These are phyloP conservation scores for Magnolia changhungtana DNA, from an alignment of 164 flowering plant species.

Conservation along the genomic window DNA sequence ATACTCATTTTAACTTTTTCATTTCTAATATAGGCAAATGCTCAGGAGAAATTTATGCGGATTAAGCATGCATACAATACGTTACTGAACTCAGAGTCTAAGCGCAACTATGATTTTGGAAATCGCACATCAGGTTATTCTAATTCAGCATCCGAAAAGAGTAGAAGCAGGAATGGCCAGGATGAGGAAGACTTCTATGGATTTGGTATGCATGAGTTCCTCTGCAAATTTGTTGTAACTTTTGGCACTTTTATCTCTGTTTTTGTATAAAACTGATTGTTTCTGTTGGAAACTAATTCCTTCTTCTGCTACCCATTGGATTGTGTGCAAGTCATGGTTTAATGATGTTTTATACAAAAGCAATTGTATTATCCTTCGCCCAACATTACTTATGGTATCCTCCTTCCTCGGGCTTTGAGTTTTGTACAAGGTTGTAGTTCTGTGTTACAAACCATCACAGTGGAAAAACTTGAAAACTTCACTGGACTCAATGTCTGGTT, in stretches of 20 bases:
- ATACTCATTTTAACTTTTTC: neutral
- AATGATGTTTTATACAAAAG: neutral
- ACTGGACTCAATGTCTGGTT: no score
- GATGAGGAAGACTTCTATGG: conserved; percentile 90
- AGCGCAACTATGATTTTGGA: conserved; percentile 45
- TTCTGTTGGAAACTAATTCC: neutral
- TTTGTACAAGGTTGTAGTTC: no score
- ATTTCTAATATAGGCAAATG: conserved; percentile 51
- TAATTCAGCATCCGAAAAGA: conserved; percentile 32
- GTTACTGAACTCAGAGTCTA: conserved; percentile 61
- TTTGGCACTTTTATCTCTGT: neutral
- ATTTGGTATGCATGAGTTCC: conserved; percentile 44
- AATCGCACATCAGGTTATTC: conserved; percentile 40
- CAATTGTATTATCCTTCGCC: neutral
- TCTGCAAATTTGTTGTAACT: neutral
- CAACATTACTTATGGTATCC: neutral
- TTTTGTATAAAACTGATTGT: neutral
- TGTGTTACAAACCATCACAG: no score
- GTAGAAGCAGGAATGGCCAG: conserved; percentile 30
- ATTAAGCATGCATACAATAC: conserved; percentile 93
- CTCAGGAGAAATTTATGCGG: conserved; percentile 89
- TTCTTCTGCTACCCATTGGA: neutral
- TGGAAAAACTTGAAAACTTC: no score
- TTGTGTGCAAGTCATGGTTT: neutral
- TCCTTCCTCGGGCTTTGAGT: no score